Evolutionary conservation across 495 filamentous ascomycete genomes (phyloP).

Genomic region (Aeminium ludgeri): DNA sequence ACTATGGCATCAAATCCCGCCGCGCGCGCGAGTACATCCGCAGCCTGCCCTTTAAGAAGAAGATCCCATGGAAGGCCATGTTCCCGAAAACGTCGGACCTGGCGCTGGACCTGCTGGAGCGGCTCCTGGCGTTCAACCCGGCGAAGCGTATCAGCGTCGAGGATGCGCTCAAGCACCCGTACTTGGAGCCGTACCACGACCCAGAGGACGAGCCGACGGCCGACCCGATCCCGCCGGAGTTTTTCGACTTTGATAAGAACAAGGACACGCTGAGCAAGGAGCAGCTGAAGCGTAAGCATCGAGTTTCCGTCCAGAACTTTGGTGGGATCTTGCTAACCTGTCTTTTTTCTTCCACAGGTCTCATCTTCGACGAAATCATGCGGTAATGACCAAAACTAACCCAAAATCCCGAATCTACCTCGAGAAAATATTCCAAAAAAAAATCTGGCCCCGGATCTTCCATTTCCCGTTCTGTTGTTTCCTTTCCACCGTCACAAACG

Average conservation of each 20-base stretch:
- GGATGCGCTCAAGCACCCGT: conserved; percentile 91
- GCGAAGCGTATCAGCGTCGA: conserved; percentile 97
- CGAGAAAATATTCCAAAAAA: no score
- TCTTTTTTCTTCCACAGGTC: conserved; percentile 30
- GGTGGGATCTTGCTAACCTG: conserved; percentile 1
- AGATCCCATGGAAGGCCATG: conserved; percentile 90
- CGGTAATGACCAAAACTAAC: conserved; percentile 38
- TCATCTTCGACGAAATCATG: conserved; percentile 99
- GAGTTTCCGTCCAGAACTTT: not conserved
- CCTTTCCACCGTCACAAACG: no score
- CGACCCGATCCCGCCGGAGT: conserved; percentile 89
- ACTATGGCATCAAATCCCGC: conserved; percentile 98
- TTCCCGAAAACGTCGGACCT: conserved; percentile 95
- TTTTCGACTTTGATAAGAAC: conserved; percentile 99
- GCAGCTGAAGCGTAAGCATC: conserved; percentile 64
- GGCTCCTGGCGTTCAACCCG: conserved; percentile 92
- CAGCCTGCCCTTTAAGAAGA: conserved; percentile 99
- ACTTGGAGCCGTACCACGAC: conserved; percentile 97
- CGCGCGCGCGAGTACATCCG: conserved; percentile 97
- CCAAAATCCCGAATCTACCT: not conserved
- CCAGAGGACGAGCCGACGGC: conserved; percentile 97
- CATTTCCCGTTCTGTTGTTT: not conserved
- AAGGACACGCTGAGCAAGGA: conserved; percentile 98
- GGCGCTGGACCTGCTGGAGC: conserved; percentile 86
- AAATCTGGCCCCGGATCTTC: no score